These are phyloP conservation scores for Talaromyces pinophilus DNA, from an alignment of 2,329 filamentous ascomycete species.

Conservation along the genomic window DNA sequence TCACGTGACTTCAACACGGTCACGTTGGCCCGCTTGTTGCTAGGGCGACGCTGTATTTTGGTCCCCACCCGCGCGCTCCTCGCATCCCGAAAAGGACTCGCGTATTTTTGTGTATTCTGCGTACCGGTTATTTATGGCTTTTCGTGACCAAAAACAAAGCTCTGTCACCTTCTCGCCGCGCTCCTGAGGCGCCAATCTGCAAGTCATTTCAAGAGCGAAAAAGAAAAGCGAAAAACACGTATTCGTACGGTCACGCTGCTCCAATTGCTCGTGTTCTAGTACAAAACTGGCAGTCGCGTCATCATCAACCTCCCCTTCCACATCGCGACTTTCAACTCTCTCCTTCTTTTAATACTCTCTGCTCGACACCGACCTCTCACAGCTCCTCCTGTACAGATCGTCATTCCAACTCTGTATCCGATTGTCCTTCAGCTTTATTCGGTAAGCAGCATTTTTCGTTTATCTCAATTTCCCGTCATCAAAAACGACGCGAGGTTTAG, in stretches of 20 bases:
- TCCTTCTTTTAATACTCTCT: background rate
- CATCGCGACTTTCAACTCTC: background rate
- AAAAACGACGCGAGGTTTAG: slow-evolving; percentile 19
- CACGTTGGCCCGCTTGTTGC: slow-evolving; percentile 51
- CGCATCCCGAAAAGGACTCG: slow-evolving; percentile 2
- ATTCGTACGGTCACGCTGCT: background rate
- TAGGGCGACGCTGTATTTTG: slow-evolving; percentile 39
- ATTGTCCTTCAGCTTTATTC: slow-evolving; percentile 16
- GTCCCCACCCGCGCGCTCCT: slow-evolving; percentile 25
- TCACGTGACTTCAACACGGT: slow-evolving; percentile 14
- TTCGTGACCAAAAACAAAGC: slow-evolving; percentile 7
- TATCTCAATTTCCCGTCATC: slow-evolving; percentile 1
- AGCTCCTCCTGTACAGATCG: slow-evolving; percentile 11
- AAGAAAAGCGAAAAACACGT: background rate
- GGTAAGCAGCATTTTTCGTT: slow-evolving; percentile 21
- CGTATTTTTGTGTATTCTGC: slow-evolving; percentile 12
- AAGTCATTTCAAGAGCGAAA: background rate
- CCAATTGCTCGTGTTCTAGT: background rate
- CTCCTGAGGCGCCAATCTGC: slow-evolving; percentile 3
- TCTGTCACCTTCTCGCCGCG: background rate
- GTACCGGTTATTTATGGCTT: background rate
- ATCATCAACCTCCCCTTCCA: background rate
- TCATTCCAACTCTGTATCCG: slow-evolving; percentile 19
- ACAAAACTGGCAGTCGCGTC: slow-evolving; percentile 15
- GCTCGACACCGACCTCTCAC: background rate